Base-by-base conservation (phyloP, 768 basidiomycete genomes). In the Fomitopsis serialis region DNA sequence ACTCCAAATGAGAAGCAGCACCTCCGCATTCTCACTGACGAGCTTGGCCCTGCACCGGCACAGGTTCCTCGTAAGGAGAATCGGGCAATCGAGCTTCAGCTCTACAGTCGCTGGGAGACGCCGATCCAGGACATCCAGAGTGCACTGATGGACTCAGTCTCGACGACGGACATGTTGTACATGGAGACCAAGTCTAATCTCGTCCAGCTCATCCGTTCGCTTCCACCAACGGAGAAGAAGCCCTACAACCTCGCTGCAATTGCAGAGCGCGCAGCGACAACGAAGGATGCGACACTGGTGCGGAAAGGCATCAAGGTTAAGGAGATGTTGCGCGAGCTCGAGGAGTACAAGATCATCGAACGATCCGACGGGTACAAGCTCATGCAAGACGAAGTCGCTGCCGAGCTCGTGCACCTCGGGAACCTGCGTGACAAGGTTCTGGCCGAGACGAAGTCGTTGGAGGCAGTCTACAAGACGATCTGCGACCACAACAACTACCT, bases 141-240 rank as follows among this genome's bases (percentile, higher is more conserved):
- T 42, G 92, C 96, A 1, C 80, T 99, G 53, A 94, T 98, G 87
- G 94, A 95, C 69, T 91, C 92, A 23, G 89, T 99, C 25, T 98
- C 97, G 22, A 93, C 94, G 43, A 89, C 89, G 66, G 97, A 99
- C 72, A 96, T 99, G 84, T 82, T 98, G 27, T 99, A 98, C 75
- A 98, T 98, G 94, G 97, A 99, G 68, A 91, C 97, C 53, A 99
- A 99, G 74, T 98, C 96, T 7, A 98, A 98, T 66, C 94, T 99
- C 61, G 97, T 98, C 29, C 94, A 98, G 68, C 82, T 98, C 50
- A 85, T 99, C 53, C 94, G 97, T 60, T 98, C 95, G 29, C 81
- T 99, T 52, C 96, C 96, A 1, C 80, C 86, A 45, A 77, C 84
- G 0, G 91, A 94, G 49, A 89, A 88, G 66, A 83, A 85, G 27